These are phyloP conservation scores for Suhomyces canberraensis DNA, from an alignment of 805 yeast species.

Conservation along the genomic window DNA sequence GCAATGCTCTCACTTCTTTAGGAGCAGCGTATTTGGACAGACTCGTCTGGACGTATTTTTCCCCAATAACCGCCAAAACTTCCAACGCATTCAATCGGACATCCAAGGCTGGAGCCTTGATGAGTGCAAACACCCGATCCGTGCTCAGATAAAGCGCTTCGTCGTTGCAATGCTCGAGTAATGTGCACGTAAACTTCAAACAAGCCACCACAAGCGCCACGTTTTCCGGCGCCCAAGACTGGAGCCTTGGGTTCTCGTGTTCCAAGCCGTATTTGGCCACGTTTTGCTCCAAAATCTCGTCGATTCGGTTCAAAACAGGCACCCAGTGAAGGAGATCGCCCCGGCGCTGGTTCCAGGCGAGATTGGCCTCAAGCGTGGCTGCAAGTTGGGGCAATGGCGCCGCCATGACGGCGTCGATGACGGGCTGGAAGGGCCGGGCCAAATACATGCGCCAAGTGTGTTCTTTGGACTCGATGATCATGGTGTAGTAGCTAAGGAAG, in stretches of 20 bases:
- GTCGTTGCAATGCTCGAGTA: slow-evolving; percentile 68
- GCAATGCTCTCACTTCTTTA: slow-evolving; percentile 40
- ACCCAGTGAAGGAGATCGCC: slow-evolving; percentile 78
- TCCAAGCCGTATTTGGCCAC: slow-evolving; percentile 53
- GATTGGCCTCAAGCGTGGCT: slow-evolving; percentile 30
- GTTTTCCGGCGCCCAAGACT: slow-evolving; percentile 45
- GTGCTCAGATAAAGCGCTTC: slow-evolving; percentile 60
- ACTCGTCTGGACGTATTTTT: slow-evolving; percentile 51
- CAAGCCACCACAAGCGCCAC: slow-evolving; percentile 47
- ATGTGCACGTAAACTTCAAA: slow-evolving; percentile 55
- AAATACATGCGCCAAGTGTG: slow-evolving; percentile 27
- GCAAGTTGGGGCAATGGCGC: slow-evolving; percentile 42
- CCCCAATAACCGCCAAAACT: slow-evolving; percentile 57
- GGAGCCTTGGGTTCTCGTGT: slow-evolving; percentile 45
- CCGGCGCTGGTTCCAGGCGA: slow-evolving; percentile 58
- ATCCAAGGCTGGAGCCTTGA: slow-evolving; percentile 57
- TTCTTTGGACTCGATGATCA: slow-evolving; percentile 32
- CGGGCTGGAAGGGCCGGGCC: slow-evolving; percentile 20
- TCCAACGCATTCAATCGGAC: slow-evolving; percentile 60
- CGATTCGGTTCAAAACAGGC: slow-evolving; percentile 71
- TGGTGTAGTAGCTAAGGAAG: slow-evolving; percentile 12
- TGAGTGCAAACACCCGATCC: slow-evolving; percentile 54
- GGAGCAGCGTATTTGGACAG: slow-evolving; percentile 44
- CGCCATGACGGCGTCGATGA: slow-evolving; percentile 37
- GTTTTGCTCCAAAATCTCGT: slow-evolving; percentile 54